Evolutionary conservation across 1,284 basidiomycete species (phyloP).

Genomic region (Papiliotrema nemorosa): DNA sequence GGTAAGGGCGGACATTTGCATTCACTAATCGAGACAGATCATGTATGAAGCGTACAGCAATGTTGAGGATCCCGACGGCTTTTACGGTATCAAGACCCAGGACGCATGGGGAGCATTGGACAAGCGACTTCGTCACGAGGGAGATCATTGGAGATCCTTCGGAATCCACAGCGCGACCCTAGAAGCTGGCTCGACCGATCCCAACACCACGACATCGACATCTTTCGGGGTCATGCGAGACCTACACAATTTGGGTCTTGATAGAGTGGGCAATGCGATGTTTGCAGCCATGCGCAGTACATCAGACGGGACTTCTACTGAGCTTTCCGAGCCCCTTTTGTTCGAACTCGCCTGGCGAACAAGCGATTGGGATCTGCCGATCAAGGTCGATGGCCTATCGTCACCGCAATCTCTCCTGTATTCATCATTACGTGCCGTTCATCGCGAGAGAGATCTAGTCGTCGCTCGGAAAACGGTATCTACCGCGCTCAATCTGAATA

Average conservation of each 20-base stretch:
- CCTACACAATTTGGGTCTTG: conserved; percentile 83
- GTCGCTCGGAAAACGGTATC: conserved; percentile 56
- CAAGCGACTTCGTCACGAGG: conserved; percentile 84
- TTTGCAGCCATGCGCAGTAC: conserved; percentile 22
- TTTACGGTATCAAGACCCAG: conserved; percentile 82
- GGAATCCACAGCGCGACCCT: conserved; percentile 79
- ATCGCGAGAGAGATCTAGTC: conserved; percentile 63
- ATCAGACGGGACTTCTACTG: not conserved
- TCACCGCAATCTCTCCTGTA: conserved; percentile 66
- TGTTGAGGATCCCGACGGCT: conserved; percentile 96
- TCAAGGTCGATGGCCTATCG: conserved; percentile 34
- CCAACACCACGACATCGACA: not conserved
- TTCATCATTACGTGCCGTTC: conserved; percentile 68
- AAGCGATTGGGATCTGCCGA: conserved; percentile 86
- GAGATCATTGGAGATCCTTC: conserved; percentile 86
- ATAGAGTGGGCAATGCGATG: conserved; percentile 61
- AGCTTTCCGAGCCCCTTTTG: conserved; percentile 55
- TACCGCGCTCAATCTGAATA: conserved; percentile 58
- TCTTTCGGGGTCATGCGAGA: conserved; percentile 54
- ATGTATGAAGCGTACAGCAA: conserved; percentile 89
- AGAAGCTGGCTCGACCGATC: conserved; percentile 56
- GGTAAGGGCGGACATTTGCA: conserved; percentile 10
- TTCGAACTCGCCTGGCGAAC: conserved; percentile 86
- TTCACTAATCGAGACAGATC: conserved; percentile 56
- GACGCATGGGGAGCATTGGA: conserved; percentile 74